Percentiles rank a stretch among this genome's conserved stretches.
Conservation (phyloP, 2,329 filamentous ascomycete species). For the Microcyclosporella mali region DNA sequence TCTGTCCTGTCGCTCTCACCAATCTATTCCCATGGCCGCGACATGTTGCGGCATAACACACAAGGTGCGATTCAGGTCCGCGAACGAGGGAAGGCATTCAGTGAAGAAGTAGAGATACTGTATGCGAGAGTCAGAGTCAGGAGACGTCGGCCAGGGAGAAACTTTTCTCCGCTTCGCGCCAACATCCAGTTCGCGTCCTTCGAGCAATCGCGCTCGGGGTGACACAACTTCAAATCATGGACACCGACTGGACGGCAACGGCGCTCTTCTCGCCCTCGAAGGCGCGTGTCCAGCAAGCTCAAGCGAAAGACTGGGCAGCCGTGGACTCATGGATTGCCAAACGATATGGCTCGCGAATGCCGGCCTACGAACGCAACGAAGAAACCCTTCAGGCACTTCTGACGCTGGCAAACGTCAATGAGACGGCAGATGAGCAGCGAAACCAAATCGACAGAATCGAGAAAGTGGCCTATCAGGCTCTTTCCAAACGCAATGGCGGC, state of each 20-base stretch:
- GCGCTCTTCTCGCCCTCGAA: constrained; percentile 56
- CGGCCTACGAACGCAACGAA: constrained; percentile 77
- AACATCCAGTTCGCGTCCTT: too few relatives aligned
- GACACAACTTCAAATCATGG: constrained; percentile 8
- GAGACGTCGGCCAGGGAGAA: too few relatives aligned
- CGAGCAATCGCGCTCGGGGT: not conserved
- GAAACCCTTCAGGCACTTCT: constrained; percentile 73
- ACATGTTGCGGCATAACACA: too few relatives aligned
- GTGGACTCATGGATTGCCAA: constrained; percentile 75
- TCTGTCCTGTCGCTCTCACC: too few relatives aligned
- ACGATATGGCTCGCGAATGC: constrained; percentile 60
- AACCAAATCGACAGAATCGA: constrained; percentile 55
- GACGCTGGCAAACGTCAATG: constrained; percentile 67
- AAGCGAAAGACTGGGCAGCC: constrained; percentile 85
- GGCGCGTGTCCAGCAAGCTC: constrained; percentile 68
- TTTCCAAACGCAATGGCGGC: constrained; percentile 30
- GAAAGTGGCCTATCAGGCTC: constrained; percentile 51
- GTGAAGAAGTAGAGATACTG: too few relatives aligned
- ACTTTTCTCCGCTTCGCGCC: too few relatives aligned
- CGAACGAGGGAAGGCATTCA: too few relatives aligned
- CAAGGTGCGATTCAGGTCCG: too few relatives aligned
- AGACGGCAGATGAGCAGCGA: constrained; percentile 67
- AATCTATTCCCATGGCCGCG: too few relatives aligned
- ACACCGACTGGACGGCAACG: constrained; percentile 31
- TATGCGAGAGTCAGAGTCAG: too few relatives aligned